phyloP scores from a whole-genome alignment of 768 basidiomycete genomes.

The Lactarius quietus region DNA sequence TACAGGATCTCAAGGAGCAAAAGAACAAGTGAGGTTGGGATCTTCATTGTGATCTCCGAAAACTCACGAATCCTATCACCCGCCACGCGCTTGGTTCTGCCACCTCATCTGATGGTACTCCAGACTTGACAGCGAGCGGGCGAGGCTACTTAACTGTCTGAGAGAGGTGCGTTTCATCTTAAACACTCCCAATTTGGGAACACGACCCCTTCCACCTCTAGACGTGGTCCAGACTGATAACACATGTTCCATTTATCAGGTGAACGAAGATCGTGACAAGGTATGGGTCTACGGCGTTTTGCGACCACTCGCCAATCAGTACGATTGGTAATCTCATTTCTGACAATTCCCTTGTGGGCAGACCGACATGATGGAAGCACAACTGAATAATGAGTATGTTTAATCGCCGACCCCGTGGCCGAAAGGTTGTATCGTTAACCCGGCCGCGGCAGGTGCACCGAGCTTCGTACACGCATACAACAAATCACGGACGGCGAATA shows the following conservation, averaged over 20 bases:
- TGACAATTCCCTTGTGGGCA: constrained; percentile 23
- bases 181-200: constrained; percentile 9
- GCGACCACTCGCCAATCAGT: not conserved
- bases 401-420: not conserved
- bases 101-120: constrained; percentile 11
- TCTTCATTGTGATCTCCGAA: constrained; percentile 7
- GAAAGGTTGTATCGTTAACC: constrained; percentile 18
- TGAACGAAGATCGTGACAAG: constrained; percentile 83
- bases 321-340: constrained; percentile 4
- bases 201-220: not conserved
- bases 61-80: not conserved
- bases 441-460: constrained; percentile 47
- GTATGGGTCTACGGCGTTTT: constrained; percentile 36
- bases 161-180: constrained; percentile 52
- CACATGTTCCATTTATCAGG: constrained; percentile 37
- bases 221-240: constrained; percentile 3
- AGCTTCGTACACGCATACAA: constrained; percentile 64
- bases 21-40: constrained; percentile 64
- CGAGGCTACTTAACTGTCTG: constrained; percentile 61
- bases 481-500: constrained; percentile 74
- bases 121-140: constrained; percentile 75
- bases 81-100: constrained; percentile 3
- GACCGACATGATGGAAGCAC: constrained; percentile 67
- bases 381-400: constrained; percentile 65
- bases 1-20: constrained; percentile 81